These are phyloP conservation scores for Rubia peregrina DNA, from an alignment of 305 asterid genomes.

Conservation along the genomic window DNA sequence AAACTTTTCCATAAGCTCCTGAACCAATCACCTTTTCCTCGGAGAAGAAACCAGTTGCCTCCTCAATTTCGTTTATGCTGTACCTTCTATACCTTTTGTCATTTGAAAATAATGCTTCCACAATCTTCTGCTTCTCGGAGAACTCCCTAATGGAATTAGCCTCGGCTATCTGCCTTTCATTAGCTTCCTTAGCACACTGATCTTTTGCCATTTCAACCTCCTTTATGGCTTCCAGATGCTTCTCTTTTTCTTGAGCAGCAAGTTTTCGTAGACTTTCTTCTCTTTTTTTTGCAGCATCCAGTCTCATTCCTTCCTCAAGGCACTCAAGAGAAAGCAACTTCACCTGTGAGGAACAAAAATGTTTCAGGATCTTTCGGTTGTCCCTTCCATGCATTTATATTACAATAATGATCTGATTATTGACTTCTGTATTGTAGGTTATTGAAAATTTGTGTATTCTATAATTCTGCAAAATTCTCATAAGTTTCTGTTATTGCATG, in stretches of 20 bases:
- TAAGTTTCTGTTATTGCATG: background rate
- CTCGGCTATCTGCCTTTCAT: slow-evolving; percentile 69
- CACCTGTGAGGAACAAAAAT: slow-evolving; percentile 42
- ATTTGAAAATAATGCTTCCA: slow-evolving; percentile 46
- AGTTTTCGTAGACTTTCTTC: slow-evolving; percentile 53
- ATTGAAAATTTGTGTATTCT: background rate
- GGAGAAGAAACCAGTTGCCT: slow-evolving; percentile 54
- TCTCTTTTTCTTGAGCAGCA: slow-evolving; percentile 56
- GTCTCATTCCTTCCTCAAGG: slow-evolving; percentile 57
- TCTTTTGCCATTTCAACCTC: slow-evolving; percentile 63
- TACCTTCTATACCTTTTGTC: slow-evolving; percentile 79
- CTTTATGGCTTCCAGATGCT: slow-evolving; percentile 67
- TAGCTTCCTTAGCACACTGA: slow-evolving; percentile 55
- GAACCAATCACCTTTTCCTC: slow-evolving; percentile 63
- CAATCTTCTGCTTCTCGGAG: slow-evolving; percentile 53
- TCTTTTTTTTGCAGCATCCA: slow-evolving; percentile 61
- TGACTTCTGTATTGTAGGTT: too few relatives aligned
- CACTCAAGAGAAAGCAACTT: slow-evolving; percentile 62
- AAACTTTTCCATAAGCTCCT: slow-evolving; percentile 91
- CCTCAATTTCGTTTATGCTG: slow-evolving; percentile 51
- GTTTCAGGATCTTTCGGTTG: background rate
- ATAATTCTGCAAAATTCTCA: background rate
- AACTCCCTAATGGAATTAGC: slow-evolving; percentile 46
- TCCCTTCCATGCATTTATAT: background rate
- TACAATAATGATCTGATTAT: background rate